A percentile compares a stretch with the other conserved stretches of the same genome.
Conservation (phyloP, 352 stramenopile genomes). For the Aphanomyces cochlioides region DNA sequence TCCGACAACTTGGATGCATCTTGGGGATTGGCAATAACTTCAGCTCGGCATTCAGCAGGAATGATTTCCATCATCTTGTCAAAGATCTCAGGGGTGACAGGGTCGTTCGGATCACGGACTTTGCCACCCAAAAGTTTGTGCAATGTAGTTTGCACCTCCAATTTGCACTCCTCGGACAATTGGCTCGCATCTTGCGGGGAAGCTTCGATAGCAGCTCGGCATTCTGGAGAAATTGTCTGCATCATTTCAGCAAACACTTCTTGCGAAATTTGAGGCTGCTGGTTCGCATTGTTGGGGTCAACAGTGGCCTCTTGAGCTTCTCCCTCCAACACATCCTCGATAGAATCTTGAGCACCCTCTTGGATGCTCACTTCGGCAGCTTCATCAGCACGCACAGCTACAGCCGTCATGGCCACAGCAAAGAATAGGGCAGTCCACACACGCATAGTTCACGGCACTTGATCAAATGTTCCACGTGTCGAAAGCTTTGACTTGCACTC, state of each 20-base stretch:
- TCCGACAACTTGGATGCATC: conserved; percentile 62
- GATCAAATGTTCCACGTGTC: too few relatives aligned
- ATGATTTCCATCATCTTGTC: conserved; percentile 70
- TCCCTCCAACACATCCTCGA: too few relatives aligned
- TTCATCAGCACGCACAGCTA: too few relatives aligned
- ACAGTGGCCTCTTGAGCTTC: too few relatives aligned
- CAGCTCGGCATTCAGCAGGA: conserved; percentile 62
- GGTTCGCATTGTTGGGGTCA: not conserved
- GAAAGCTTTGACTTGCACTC: too few relatives aligned
- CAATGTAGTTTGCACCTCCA: conserved; percentile 39
- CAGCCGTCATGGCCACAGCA: too few relatives aligned
- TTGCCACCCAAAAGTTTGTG: conserved; percentile 18
- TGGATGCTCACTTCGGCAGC: too few relatives aligned
- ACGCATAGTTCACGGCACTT: too few relatives aligned
- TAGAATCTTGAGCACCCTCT: too few relatives aligned
- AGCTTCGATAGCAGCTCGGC: conserved; percentile 60
- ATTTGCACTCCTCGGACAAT: conserved; percentile 65
- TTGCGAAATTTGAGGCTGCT: conserved; percentile 14
- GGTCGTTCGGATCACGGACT: conserved; percentile 24
- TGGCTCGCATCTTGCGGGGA: conserved; percentile 59
- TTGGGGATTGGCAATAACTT: conserved; percentile 64
- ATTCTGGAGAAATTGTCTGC: conserved; percentile 66
- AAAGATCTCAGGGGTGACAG: conserved; percentile 44
- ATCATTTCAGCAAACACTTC: conserved; percentile 62
- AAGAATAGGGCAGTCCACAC: too few relatives aligned